Evolutionary conservation across 2,329 filamentous ascomycete species (phyloP).

Genomic region (Coniochaeta ligniaria): DNA sequence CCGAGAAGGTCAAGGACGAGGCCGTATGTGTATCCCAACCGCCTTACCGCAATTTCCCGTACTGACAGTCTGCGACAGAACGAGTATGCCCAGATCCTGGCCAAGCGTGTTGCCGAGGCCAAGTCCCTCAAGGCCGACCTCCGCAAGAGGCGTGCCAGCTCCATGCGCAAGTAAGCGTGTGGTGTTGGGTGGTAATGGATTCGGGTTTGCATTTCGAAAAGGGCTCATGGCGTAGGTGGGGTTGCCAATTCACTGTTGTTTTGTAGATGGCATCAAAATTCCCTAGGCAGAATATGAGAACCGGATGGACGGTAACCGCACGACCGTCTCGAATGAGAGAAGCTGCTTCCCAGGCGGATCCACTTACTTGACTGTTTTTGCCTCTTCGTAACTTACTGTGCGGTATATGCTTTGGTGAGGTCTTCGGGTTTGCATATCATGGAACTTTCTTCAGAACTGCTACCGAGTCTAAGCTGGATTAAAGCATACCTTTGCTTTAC

Average conservation of each 20-base stretch:
- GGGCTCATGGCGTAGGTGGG: slow-evolving; percentile 18
- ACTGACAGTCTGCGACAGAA: slow-evolving; percentile 54
- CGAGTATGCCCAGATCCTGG: slow-evolving; percentile 93
- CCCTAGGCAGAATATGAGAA: slow-evolving; percentile 5
- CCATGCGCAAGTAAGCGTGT: slow-evolving; percentile 75
- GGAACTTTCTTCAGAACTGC: no score
- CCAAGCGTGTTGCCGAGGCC: slow-evolving; percentile 95
- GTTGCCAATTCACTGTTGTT: slow-evolving; percentile 15
- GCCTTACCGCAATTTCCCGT: not conserved
- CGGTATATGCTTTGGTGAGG: not conserved
- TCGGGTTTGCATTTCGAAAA: slow-evolving; percentile 18
- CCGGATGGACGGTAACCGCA: slow-evolving; percentile 11
- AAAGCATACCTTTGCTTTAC: no score
- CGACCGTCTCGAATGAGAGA: not conserved
- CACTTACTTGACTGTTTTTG: not conserved
- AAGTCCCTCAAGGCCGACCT: slow-evolving; percentile 89
- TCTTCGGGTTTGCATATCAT: not conserved
- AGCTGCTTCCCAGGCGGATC: slow-evolving; percentile 1
- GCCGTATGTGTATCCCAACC: slow-evolving; percentile 53
- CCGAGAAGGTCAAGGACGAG: slow-evolving; percentile 97
- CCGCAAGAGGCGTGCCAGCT: slow-evolving; percentile 95
- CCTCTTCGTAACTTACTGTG: not conserved
- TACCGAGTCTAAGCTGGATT: no score
- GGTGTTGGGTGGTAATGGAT: slow-evolving; percentile 16
- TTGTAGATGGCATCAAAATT: slow-evolving; percentile 19